Evolutionary conservation across 2,329 filamentous ascomycete species (phyloP), one percentile per base, ranked within the genome.

Genomic region (Iodosphaeria phyllophila): DNA sequence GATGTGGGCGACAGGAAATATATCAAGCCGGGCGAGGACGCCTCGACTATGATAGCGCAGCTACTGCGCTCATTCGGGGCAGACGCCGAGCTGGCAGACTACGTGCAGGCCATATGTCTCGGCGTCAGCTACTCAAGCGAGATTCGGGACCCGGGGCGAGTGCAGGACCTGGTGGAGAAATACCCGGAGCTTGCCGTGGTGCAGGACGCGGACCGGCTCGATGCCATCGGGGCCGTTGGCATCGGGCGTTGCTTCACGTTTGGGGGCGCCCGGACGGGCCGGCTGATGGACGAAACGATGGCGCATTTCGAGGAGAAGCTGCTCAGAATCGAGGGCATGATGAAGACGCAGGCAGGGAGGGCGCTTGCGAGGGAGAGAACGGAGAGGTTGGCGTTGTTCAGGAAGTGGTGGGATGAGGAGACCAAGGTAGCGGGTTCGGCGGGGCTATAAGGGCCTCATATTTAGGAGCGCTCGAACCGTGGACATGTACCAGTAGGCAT

Each of bases 1-100:
- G 84, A 92, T 39, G 73, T 92, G 11, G 80, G 78, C 31, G 84
- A 92, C 52, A 71, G 64, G 46, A 92, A 92, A 51, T 92, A 92
- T 46, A 47, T 72, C 10, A 41, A 54, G 28, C 54, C 62, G 1
- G 61, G 58, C 28, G 56, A 73, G 35, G 62, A 74, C 41, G 41
- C 54, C 4, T 54, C 62, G 3, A 67, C 61, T 9, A 50, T 69
- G 32, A 57, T 78, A 16, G 47, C 52, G 10, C 47, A 57, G 15
- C 46, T 74, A 5, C 59, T 83, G 2, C 33, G 57, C 9, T 55
- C 57, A 11, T 50, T 63, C 14, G 71, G 74, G 14, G 71, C 68
- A 7, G 44, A 57, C 0, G 41, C 52, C 2, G 45, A 50, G 5
- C 58, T 91, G 9, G 75, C 79, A 0, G 43, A 50, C 3, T 68